Base-by-base conservation (phyloP, 805 yeast species). In the Ogataea dorogensis region DNA sequence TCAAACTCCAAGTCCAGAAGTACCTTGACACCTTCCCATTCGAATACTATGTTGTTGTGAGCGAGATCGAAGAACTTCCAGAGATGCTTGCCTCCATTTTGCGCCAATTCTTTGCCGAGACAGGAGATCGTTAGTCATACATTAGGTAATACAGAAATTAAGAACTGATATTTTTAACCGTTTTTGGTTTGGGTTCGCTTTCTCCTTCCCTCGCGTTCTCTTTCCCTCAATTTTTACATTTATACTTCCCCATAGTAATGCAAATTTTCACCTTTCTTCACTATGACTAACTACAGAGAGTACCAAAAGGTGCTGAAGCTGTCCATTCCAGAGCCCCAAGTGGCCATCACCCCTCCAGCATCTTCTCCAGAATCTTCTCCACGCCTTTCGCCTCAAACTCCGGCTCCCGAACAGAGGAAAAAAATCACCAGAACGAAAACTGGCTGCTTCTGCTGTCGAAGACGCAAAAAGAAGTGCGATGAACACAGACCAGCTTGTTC, bases 1-100 rank as follows among this genome's bases (percentile, higher is more conserved):
- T 78, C 77, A 74, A 75, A 28, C 66, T 94, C 45, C 73, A 81
- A 56, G 93, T 93, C 41, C 81, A 78, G 42, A 85, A 81, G 50
- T 93, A 93, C 54, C 72, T 93, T 59, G 96, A 91, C 51, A 75
- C 85, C 18, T 93, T 93, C 80, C 98, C 99, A 50, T 93, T 93
- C 63, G 98, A 93, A 57, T 93, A 84, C 58, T 93, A 91, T 56
- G 96, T 91, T 41, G 91, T 94, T 48, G 97, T 93, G 17, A 80
- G 85, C 50, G 79, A 91, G 54, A 84, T 94, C 48, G 73, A 73
- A 31, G 98, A 91, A 63, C 70, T 93, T 24, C 99, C 99, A 11
- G 86, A 81, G 54, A 88, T 93, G 82, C 70, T 93, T 36, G 78
- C 97, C 2, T 69, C 83, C 47, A 91, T 94, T 44, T 70, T 93